Base-by-base conservation (phyloP, 2,329 filamentous ascomycete genomes). In the Cladosporium halotolerans region DNA sequence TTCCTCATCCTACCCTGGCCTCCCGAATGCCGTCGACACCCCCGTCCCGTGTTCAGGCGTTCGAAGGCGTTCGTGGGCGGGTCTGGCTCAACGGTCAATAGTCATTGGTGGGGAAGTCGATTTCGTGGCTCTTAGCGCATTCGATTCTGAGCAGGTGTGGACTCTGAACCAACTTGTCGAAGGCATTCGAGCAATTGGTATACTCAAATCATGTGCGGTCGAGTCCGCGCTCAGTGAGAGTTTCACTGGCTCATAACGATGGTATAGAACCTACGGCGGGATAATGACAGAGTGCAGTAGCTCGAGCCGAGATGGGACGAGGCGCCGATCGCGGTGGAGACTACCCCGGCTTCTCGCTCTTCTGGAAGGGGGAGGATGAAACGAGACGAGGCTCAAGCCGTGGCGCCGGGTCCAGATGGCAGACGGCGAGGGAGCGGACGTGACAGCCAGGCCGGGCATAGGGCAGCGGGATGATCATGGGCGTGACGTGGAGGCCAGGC, bases 361-460 rank as follows among this genome's bases (percentile, higher is more conserved):
- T 42, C 23, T 40, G 43, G 42, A 40, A 51, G 44, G 40, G 36
- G 40, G 13, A 44, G 40, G 48, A 51, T 51, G 48, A 51, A 51
- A 51, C 48, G 32, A 43, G 34, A 51, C 18, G 38, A 50, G 31
- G 47, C 40, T 9, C n/a, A 10, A 39, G 36, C 36, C 36, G 16
- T 16, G 13, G 36, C 36, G n/a, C 36, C n/a, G 10, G 36, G 36
- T 28, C 23, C 23, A 28, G 23, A 28, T 28, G 23, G 23, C 23
- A 28, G 7, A 28, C 23, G 7, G 23, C 23, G 23, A 28, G 23
- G 23, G 5, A 7, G 23, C 23, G 23, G 23, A 4, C 23, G 23
- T 28, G 23, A 28, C 23, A 7, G 23, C 23, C 23, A 28, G 23
- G 5, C 23, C 23, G 7, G 23, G 23, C 23, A 28, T 7, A 28